Evolutionary conservation across 2,329 filamentous ascomycete genomes (phyloP), one percentile per base, ranked within the genome.

Genomic region (Trichocomaceae sp.): DNA sequence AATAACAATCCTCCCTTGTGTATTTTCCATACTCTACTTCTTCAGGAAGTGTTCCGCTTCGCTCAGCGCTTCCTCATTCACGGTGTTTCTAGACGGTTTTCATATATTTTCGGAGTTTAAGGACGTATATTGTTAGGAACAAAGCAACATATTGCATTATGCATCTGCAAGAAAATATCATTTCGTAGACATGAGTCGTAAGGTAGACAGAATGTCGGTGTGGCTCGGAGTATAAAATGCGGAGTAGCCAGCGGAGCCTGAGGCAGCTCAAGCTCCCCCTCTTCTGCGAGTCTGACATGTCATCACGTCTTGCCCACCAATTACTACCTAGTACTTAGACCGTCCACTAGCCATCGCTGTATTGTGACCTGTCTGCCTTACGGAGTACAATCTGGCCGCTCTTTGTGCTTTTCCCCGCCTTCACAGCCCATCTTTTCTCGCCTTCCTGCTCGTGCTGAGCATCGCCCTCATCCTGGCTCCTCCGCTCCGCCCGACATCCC

Each of bases 381-480:
- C 41, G n/a, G 29, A 47, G 31, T 37, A 31, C 57, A 48, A 39
- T 15, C 44, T 58, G 55, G 26, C 50, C 39, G 42, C 52, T 41
- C 49, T 35, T 31, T 20, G n/a, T n/a, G 15, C 46, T 8, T 12
- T 41, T 20, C 37, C 51, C 47, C 50, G 41, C 50, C 23, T 53
- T 54, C 50, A 26, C 50, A 53, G 35, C 47, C 51, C 46, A 37
- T 55, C 49, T 44, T 54, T 65, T 59, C 61, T 61, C 65, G 58
- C 64, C 37, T 61, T 63, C 58, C 57, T 64, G 61, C 58, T 71
- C 55, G 59, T 68, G 56, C 63, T 72, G 59, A 64, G 65, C 61
- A 63, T 74, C 60, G 57, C 63, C 55, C 58, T 74, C 74, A 77
- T 68, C 70, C 72, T 78, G 75, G 75, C 75, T 71, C 74, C 72